phyloP scores from a whole-genome alignment of 2,329 filamentous ascomycete species.

The Exserohilum rostratum region DNA sequence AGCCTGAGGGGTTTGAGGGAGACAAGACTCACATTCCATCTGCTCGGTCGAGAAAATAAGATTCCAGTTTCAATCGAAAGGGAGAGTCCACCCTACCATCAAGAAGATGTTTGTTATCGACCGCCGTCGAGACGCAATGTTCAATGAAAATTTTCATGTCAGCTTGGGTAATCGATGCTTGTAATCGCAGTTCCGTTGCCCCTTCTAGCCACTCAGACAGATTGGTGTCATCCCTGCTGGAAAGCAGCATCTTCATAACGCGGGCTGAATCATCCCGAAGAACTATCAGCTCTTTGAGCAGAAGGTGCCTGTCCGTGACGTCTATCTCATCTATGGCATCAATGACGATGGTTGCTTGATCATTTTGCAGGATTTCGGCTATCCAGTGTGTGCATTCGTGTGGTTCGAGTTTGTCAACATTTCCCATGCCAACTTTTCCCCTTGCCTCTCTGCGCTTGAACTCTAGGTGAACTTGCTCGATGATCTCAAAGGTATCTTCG shows the following conservation, averaged over 20 bases:
- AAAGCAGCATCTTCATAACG: neutral
- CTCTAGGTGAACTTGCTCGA: neutral
- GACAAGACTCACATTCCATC: neutral
- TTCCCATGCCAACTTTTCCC: neutral
- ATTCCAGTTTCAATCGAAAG: neutral
- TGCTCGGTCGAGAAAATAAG: neutral
- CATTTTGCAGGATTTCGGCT: neutral
- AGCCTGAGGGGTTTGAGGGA: neutral
- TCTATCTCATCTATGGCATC: neutral
- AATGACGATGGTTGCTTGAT: neutral
- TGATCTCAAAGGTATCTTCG: neutral
- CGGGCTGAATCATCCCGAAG: neutral
- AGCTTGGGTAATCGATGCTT: neutral
- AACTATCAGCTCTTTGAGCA: neutral
- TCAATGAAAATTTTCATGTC: neutral
- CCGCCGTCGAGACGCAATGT: neutral
- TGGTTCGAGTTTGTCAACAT: neutral
- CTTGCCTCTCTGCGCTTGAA: neutral
- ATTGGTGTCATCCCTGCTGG: neutral
- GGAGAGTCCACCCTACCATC: neutral
- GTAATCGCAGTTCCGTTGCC: neutral
- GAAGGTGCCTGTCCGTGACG: neutral
- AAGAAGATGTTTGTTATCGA: neutral
- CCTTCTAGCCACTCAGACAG: neutral
- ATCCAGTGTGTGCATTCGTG: neutral